Evolutionary conservation across 108 stramenopile genomes (phyloP), one percentile per base, ranked within the genome.

Genomic region (Cyclotella kingstonii): DNA sequence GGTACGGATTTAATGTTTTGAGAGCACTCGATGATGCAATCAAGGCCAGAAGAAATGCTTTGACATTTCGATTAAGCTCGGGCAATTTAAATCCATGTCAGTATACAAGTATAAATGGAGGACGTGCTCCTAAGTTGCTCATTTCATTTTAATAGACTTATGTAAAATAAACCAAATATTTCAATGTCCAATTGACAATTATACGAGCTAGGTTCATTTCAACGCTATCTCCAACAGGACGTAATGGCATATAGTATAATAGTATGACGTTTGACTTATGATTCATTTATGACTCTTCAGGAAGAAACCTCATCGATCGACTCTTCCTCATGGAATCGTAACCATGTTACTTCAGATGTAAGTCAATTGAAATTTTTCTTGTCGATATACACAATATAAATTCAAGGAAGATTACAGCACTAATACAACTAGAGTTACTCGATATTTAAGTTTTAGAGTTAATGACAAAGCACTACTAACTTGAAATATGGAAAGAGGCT

Each of bases 1-100:
- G 64, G 64, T 42, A 66, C 35, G 64, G 48, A 18, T 66, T 66
- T 33, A 55, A 66, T 54, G 64, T 46, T 9, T 15, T 44, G 29
- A 5, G 28, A 21, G 64, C 64, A 4, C 1, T 66, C 14, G 23
- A 51, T 10, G 33, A 17, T 25, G 64, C 64, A 2, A 11, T 66
- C 7, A 19, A 21, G 29, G 22, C 21, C 6, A 28, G 33, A 22
- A 54, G 35, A 25, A 51, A 38, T 46, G 17, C 64, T 1, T 19
- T 66, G 19, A 66, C 64, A 8, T 66, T 66, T 34, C 47, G 64
- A 43, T 40, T 66, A 29, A 66, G 64, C 38, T 54, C 64, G 33
- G 64, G 52, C 9, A 54, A 66, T 35, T 43, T 35, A 11, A 30
- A 55, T 22, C 54, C 64, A 4, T 66, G 64, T 45, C 64, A 66